Conservation (phyloP, 2,329 filamentous ascomycete genomes). For the Bipolaris sorokiniana region DNA sequence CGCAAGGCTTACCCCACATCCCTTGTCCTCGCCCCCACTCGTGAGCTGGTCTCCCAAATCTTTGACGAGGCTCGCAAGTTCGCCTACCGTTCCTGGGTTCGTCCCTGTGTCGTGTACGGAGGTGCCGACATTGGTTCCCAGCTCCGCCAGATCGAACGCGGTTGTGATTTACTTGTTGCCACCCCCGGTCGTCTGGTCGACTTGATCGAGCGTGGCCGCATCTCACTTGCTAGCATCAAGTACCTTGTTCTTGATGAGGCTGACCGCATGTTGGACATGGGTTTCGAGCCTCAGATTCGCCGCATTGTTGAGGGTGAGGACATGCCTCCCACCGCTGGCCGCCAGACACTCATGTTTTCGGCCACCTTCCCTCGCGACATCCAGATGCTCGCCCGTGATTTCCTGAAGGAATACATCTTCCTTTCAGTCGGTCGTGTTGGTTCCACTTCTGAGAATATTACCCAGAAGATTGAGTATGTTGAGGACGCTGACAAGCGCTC, state of each 20-base stretch:
- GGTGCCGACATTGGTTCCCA: constrained; percentile 98
- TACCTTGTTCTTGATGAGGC: constrained; percentile 98
- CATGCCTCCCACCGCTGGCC: constrained; percentile 82
- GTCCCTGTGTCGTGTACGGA: constrained; percentile 97
- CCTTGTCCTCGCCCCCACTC: constrained; percentile 92
- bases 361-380: constrained; percentile 99
- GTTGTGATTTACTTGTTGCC: constrained; percentile 95
- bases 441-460: constrained; percentile 99
- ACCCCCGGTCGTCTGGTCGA: constrained; percentile 97
- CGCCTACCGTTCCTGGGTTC: constrained; percentile 97
- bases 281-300: constrained; percentile 99
- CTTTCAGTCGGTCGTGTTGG: constrained; percentile 97
- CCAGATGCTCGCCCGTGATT: constrained; percentile 97
- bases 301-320: constrained; percentile 98
- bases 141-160: constrained; percentile 96
- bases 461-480: constrained; percentile 97
- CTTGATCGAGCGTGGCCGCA: constrained; percentile 96
- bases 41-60: constrained; percentile 98
- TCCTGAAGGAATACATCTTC: constrained; percentile 99
- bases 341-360: constrained; percentile 99
- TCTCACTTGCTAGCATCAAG: constrained; percentile 98
- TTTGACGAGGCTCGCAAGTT: constrained; percentile 98
- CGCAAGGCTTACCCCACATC: constrained; percentile 98
- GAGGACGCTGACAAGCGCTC: constrained; percentile 98
- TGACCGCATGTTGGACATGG: constrained; percentile 99